Evolutionary conservation across 1,284 basidiomycete species (phyloP).

Genomic region (Papiliotrema flavescens): DNA sequence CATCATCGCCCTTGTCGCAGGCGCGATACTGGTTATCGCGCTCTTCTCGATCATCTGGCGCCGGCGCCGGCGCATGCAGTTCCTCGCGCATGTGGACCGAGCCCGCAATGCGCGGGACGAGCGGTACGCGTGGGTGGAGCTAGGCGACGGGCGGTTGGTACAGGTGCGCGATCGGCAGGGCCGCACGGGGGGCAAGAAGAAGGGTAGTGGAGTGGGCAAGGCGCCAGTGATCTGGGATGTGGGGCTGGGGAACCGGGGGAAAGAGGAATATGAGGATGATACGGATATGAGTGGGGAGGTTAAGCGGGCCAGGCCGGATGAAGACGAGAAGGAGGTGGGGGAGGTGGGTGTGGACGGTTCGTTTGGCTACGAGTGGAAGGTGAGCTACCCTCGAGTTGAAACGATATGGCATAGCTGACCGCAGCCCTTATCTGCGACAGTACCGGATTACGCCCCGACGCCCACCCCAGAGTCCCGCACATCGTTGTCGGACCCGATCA

Average conservation of each 20-base stretch:
- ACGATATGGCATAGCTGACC: neutral
- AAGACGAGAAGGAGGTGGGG: neutral
- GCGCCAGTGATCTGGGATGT: constrained; percentile 13
- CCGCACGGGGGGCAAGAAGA: constrained; percentile 2
- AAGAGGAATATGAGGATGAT: neutral
- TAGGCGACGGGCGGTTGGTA: constrained; percentile 5
- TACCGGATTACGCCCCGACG: neutral
- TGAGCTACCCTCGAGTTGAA: neutral
- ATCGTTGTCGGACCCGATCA: neutral
- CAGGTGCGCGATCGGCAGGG: neutral
- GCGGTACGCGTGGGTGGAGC: constrained; percentile 2
- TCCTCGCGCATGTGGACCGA: constrained; percentile 3
- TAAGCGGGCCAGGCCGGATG: neutral
- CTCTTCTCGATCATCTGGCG: constrained; percentile 21
- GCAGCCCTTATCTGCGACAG: constrained; percentile 8
- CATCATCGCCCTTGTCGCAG: constrained; percentile 28
- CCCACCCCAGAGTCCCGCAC: neutral
- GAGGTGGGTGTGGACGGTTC: constrained; percentile 4
- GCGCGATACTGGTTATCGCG: constrained; percentile 19
- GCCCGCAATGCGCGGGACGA: neutral
- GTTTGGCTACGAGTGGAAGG: constrained; percentile 8
- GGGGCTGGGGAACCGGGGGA: constrained; percentile 1
- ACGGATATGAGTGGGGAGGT: neutral
- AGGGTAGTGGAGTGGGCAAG: constrained; percentile 1
- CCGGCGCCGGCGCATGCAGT: constrained; percentile 9